phyloP scores from a whole-genome alignment of 306 rosid species.

The Pterocarpus macrocarpus region DNA sequence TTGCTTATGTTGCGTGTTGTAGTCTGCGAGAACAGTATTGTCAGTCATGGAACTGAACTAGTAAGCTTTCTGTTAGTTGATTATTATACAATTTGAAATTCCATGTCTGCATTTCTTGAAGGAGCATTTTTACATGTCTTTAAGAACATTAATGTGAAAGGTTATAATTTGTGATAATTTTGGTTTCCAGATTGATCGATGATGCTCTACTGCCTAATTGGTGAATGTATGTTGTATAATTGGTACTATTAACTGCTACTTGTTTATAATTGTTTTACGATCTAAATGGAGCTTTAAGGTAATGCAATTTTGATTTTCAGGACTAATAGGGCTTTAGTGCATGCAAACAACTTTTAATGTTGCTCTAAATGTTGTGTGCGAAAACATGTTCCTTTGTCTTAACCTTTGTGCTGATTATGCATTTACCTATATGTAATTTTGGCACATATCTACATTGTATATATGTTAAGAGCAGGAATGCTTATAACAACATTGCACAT shows the following conservation, averaged over 20 bases:
- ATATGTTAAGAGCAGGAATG: not conserved
- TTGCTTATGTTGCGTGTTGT: not conserved
- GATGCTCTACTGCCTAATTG: not conserved
- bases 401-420: not conserved
- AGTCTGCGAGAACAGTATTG: not conserved
- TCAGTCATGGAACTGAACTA: not conserved
- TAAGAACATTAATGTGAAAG: not conserved
- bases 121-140: not conserved
- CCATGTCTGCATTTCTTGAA: not conserved
- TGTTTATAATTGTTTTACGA: not conserved
- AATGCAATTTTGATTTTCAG: not conserved
- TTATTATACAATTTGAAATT: not conserved
- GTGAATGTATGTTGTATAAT: not conserved
- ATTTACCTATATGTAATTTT: not conserved
- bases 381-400: not conserved
- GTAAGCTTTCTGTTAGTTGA: not conserved
- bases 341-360: conserved; percentile 21
- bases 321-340: not conserved
- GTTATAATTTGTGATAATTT: not conserved
- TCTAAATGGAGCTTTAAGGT: not conserved
- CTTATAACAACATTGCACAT: not conserved
- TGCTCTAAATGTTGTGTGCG: not conserved
- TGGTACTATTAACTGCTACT: not conserved
- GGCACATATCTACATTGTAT: not conserved
- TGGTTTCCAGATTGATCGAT: not conserved